phyloP scores from a whole-genome alignment of 306 rosid genomes.

The Trifolium repens region DNA sequence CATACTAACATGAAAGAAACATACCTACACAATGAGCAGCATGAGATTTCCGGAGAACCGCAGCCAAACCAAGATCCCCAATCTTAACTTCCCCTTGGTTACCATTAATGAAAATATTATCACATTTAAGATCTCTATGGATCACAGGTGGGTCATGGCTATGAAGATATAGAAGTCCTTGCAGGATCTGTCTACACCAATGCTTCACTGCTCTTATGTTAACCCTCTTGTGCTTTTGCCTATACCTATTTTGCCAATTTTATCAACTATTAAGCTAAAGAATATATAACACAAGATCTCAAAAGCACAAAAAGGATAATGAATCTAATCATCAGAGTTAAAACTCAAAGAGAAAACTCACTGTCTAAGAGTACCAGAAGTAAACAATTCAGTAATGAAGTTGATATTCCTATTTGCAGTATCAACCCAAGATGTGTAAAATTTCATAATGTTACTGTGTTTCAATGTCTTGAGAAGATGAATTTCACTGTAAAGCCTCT shows the following conservation, averaged over 20 bases:
- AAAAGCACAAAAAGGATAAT: conserved; percentile 31
- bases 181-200: conserved; percentile 97
- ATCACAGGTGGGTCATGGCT: conserved; percentile 93
- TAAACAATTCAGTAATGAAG: conserved; percentile 95
- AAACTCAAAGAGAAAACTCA: conserved; percentile 44
- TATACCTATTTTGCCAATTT: conserved; percentile 56
- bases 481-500: conserved; percentile 93
- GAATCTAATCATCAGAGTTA: not conserved
- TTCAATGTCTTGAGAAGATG: conserved; percentile 88
- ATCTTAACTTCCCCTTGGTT: conserved; percentile 97
- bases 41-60: conserved; percentile 83
- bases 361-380: conserved; percentile 97
- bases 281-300: conserved; percentile 37
- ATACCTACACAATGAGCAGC: conserved; percentile 94
- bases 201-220: conserved; percentile 87
- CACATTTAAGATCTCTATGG: conserved; percentile 98
- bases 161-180: conserved; percentile 88
- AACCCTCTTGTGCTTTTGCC: conserved; percentile 82
- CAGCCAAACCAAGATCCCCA: conserved; percentile 96
- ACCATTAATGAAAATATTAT: conserved; percentile 91
- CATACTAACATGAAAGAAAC: conserved; percentile 26
- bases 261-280: not conserved
- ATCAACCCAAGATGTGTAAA: conserved; percentile 96
- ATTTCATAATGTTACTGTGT: conserved; percentile 89
- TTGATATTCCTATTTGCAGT: conserved; percentile 84